Conservation (phyloP, 108 stramenopile genomes). For the Nannochloropsis granulata region DNA sequence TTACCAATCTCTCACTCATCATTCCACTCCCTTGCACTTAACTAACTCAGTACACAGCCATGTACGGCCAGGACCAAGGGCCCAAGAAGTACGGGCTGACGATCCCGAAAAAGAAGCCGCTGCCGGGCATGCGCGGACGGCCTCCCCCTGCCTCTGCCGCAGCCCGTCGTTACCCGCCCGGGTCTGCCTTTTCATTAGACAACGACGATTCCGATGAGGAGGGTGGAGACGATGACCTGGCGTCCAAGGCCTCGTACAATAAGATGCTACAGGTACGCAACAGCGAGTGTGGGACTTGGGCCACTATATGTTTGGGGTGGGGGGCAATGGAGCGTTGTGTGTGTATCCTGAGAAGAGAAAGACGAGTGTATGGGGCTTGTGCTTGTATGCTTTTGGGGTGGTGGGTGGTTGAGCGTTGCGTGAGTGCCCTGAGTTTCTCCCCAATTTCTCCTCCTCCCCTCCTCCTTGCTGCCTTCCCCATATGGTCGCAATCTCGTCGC, state of each 20-base stretch:
- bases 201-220: background rate
- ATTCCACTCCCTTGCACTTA: background rate
- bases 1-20: no score
- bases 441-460: no score
- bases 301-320: no score
- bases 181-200: background rate
- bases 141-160: background rate
- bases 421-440: no score
- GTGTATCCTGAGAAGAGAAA: no score
- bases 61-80: background rate
- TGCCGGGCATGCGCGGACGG: background rate
- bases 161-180: background rate
- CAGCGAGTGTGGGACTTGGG: no score
- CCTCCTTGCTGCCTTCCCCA: no score
- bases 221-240: background rate
- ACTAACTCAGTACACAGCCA: background rate
- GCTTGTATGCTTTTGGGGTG: no score
- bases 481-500: no score
- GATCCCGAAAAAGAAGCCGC: background rate
- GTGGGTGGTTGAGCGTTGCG: no score
- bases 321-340: no score
- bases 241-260: background rate
- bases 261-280: background rate
- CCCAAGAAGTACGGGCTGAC: background rate
- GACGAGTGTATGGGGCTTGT: no score